Conservation (phyloP, 1,139 yeast genomes). For the Blastobotrys capitulatus region DNA sequence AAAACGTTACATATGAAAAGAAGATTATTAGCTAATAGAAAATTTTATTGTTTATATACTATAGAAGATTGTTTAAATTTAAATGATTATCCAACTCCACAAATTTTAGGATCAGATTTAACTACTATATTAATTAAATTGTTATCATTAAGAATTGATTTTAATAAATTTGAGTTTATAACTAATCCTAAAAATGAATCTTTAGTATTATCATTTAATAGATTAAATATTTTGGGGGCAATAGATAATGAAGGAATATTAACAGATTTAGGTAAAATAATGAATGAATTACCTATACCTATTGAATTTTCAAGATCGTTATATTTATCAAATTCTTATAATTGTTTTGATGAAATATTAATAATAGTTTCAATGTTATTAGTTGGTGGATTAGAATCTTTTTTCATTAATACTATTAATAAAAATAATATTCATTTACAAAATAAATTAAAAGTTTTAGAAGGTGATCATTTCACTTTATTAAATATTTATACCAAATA, state of each 20-base stretch:
- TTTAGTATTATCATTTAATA: conserved; percentile 61
- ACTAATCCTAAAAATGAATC: conserved; percentile 84
- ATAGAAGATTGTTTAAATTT: conserved; percentile 79
- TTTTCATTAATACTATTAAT: conserved; percentile 36
- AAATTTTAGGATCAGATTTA: conserved; percentile 73
- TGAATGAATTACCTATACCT: conserved; percentile 79
- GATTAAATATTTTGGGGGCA: conserved; percentile 58
- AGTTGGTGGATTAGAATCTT: conserved; percentile 64
- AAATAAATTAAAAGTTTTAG: conserved; percentile 70
- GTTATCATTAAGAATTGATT: conserved; percentile 77
- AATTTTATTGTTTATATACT: conserved; percentile 82
- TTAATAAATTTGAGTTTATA: conserved; percentile 84
- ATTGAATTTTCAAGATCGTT: conserved; percentile 17
- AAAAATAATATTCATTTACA: conserved; percentile 32
- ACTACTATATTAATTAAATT: conserved; percentile 74
- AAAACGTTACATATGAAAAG: conserved; percentile 19
- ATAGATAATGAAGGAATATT: conserved; percentile 75
- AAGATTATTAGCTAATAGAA: conserved; percentile 58
- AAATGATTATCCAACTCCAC: conserved; percentile 58
- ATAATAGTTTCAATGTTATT: conserved; percentile 56
- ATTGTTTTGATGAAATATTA: conserved; percentile 72
- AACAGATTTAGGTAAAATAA: conserved; percentile 63
- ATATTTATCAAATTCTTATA: conserved; percentile 17
- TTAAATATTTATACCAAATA: conserved; percentile 66
- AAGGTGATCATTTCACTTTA: conserved; percentile 83